Evolutionary conservation across 2,329 filamentous ascomycete genomes (phyloP).

Genomic region (Rhinocladiella mackenziei): DNA sequence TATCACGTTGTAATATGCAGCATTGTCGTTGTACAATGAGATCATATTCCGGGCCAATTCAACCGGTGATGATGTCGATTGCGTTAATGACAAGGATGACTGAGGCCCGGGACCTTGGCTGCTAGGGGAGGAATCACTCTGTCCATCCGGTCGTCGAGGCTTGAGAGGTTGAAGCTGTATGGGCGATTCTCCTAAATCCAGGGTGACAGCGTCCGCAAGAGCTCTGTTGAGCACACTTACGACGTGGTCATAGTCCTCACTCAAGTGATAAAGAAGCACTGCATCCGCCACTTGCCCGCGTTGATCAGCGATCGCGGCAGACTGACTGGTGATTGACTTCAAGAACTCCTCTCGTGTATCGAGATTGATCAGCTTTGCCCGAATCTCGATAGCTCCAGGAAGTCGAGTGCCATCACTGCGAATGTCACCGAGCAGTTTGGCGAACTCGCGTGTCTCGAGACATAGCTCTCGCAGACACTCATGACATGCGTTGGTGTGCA

Average conservation of each 20-base stretch:
- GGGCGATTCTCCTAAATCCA: conserved; percentile 78
- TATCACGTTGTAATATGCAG: conserved; percentile 59
- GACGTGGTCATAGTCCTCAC: conserved; percentile 94
- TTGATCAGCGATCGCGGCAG: conserved; percentile 87
- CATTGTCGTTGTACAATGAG: conserved; percentile 57
- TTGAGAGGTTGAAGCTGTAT: conserved; percentile 76
- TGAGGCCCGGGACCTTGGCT: conserved; percentile 39
- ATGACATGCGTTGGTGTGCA: conserved; percentile 79
- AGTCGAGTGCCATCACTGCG: conserved; percentile 79
- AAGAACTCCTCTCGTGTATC: conserved; percentile 79
- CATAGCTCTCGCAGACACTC: conserved; percentile 90
- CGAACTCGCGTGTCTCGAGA: conserved; percentile 94
- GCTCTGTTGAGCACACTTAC: conserved; percentile 83
- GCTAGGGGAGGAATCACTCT: conserved; percentile 24
- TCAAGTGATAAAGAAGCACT: conserved; percentile 88
- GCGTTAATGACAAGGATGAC: conserved; percentile 57
- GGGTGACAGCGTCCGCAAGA: conserved; percentile 80
- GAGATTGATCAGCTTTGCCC: conserved; percentile 74
- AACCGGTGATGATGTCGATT: conserved; percentile 62
- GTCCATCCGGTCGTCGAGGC: conserved; percentile 51
- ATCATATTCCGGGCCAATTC: conserved; percentile 61
- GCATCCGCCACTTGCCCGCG: conserved; percentile 84
- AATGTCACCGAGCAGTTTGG: conserved; percentile 88
- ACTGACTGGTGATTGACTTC: conserved; percentile 85
- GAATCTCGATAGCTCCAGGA: conserved; percentile 80